Base-by-base conservation (phyloP, 805 yeast genomes). In the Kodamaea restingae region DNA sequence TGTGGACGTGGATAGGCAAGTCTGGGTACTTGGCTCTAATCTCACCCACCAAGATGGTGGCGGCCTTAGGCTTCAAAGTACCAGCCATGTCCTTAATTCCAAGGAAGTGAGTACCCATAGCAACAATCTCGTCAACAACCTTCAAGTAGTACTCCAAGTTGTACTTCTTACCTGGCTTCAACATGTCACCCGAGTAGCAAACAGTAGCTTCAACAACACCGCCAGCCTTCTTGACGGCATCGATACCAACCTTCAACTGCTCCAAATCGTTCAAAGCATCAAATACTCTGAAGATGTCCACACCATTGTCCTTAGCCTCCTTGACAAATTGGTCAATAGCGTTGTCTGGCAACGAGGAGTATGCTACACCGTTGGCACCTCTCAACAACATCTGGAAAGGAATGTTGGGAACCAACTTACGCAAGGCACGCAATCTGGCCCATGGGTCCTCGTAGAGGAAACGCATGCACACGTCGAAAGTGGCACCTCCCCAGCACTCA, bases 401-500 rank as follows among this genome's bases (percentile, higher is more conserved):
- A 61, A 93, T 88, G 71, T 93, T 93, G 59, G 99, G 99, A 46
- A 95, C 98, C 42, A 84, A 75, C 56, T 76, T 76, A 67, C 98
- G 80, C 65, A 93, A 73, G 65, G 79, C 76, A 64, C 95, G 80
- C 63, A 93, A 76, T 67, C 99, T 81, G 44, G 78, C 95, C 99
- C 99, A 93, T 50, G 99, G 99, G 63, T 90, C 97, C 73, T 93
- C 99, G 65, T 91, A 88, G 56, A 93, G 75, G 77, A 93, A 93
- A 67, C 99, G 81, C 98, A 93, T 90, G 40, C 96, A 84, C 40
- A 93, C 99, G 60, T 93, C 99, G 56, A 93, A 93, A 27, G 99
- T 93, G 40, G 99, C 99, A 68, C 99, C 99, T 70, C 99, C 99
- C 99, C 99, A 93, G 73, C 98, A 93, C 70, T 93, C 99, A 40